Conservation (phyloP, 176 grass and related monocot genomes). For the Luzula sylvatica region DNA sequence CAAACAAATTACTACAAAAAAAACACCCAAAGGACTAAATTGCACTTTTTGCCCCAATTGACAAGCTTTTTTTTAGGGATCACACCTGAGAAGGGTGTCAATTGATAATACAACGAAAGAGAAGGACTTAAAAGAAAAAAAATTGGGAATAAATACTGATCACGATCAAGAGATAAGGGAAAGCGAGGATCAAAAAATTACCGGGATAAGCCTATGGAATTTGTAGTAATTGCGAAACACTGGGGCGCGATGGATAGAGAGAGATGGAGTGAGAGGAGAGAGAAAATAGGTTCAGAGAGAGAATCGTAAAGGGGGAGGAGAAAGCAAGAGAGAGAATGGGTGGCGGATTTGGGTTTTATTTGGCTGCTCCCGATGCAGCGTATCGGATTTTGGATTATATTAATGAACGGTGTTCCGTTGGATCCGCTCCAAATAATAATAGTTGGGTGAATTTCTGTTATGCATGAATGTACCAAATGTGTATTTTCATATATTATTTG, state of each 20-base stretch:
- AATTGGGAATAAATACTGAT: too few species aligned
- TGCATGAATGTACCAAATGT: too few species aligned
- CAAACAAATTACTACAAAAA: background rate
- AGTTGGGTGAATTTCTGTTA: too few species aligned
- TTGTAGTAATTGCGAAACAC: constrained; percentile 2
- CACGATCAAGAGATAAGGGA: constrained; percentile 3
- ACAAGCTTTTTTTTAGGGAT: background rate
- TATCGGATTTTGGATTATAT: too few species aligned
- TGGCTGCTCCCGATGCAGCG: constrained; percentile 4
- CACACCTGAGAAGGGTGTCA: background rate
- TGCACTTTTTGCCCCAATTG: background rate
- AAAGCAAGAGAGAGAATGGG: constrained; percentile 20
- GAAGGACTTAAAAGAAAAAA: background rate
- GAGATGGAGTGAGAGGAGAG: background rate
- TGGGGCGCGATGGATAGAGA: background rate
- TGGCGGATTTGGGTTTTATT: constrained; percentile 12
- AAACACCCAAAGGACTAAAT: background rate
- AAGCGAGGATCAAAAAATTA: background rate
- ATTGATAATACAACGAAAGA: background rate
- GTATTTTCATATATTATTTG: too few species aligned
- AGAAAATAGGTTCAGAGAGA: constrained; percentile 12
- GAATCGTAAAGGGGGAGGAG: constrained; percentile 1
- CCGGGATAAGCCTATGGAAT: background rate
- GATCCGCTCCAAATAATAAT: background rate
- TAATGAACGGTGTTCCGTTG: too few species aligned